Base-by-base conservation (phyloP, 2,329 filamentous ascomycete species). In the Cryphonectria naterciae region DNA sequence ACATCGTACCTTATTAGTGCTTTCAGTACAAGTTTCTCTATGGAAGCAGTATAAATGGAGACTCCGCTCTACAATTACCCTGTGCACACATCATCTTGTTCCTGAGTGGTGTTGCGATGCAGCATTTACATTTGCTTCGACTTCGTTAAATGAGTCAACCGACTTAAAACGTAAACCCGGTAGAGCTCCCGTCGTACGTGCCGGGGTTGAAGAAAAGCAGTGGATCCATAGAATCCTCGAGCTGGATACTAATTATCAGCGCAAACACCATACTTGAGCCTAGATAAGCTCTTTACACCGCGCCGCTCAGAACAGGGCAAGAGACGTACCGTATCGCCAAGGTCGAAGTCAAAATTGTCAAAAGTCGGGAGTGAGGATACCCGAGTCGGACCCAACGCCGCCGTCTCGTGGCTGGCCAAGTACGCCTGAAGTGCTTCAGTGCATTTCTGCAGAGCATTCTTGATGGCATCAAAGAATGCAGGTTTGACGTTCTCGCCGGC, bases 391-490 rank as follows among this genome's bases (percentile, higher is more conserved):
- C 54, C 4, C 25, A 32, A 13, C 2, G 25, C 54, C 7, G 28
- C 6, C 28, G 54, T 17, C 54, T 58, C 54, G 11, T 56, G 41
- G 11, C 32, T 43, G 13, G 28, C 60, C 62, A 49, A 0, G 11
- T 56, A 62, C 19, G 62, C 62, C 41, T 43, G 35, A 5, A 71
- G 54, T 15, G 62, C 15, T 8, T 52, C 54, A 10, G 28, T 39
- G 35, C 67, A 68, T 49, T 66, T 67, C 25, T 69, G 43, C 32
- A 69, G 37, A 17, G n/a, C 28, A 28, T 69, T 41, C 32, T n/a
- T 54, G 28, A 69, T 46, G 13, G 67, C 62, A 5, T 43, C 63
- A 28, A 66, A 56, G 7, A 69, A 28, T 11, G 66, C 63, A 1
- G 15, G 17, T n/a, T 56, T 43, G 35, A 54, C 39, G n/a, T 58